A percentile compares a stretch with the other conserved stretches of the same genome.
phyloP scores from a whole-genome alignment of 352 stramenopile species.

The Globisporangium polare region DNA sequence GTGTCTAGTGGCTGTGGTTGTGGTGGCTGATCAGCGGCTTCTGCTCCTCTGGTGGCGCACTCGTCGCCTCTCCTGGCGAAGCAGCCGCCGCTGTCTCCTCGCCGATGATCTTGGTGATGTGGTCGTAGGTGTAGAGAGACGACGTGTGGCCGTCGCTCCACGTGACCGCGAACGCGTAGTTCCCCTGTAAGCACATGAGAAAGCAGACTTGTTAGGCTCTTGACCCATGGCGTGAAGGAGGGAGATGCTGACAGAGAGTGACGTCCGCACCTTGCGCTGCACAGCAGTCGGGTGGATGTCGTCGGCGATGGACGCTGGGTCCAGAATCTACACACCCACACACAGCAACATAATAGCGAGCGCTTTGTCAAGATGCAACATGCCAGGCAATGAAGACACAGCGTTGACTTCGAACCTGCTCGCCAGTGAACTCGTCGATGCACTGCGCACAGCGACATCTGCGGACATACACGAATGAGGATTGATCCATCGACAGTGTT shows the following conservation, averaged over 20 bases:
- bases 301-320: conserved; percentile 61
- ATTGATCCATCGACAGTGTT: background rate
- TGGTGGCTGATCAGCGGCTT: background rate
- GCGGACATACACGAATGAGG: background rate
- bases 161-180: conserved; percentile 97
- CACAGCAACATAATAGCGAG: background rate
- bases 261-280: conserved; percentile 62
- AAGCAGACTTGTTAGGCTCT: background rate
- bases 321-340: conserved; percentile 47
- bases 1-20: conserved; percentile 7
- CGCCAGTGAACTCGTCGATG: conserved; percentile 84
- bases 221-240: no score
- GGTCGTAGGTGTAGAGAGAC: conserved; percentile 95
- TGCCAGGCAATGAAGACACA: no score
- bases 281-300: conserved; percentile 80
- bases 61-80: background rate
- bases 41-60: background rate
- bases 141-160: conserved; percentile 98
- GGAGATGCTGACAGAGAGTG: conserved; percentile 22
- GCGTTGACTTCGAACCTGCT: conserved; percentile 39
- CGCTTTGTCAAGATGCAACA: background rate
- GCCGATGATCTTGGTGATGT: conserved; percentile 54
- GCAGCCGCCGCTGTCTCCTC: conserved; percentile 19
- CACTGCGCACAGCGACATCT: conserved; percentile 84
- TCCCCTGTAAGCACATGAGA: conserved; percentile 65